Evolutionary conservation across 2,329 filamentous ascomycete genomes (phyloP), one percentile per base, ranked within the genome.

Genomic region (Leptodontidium sp.): DNA sequence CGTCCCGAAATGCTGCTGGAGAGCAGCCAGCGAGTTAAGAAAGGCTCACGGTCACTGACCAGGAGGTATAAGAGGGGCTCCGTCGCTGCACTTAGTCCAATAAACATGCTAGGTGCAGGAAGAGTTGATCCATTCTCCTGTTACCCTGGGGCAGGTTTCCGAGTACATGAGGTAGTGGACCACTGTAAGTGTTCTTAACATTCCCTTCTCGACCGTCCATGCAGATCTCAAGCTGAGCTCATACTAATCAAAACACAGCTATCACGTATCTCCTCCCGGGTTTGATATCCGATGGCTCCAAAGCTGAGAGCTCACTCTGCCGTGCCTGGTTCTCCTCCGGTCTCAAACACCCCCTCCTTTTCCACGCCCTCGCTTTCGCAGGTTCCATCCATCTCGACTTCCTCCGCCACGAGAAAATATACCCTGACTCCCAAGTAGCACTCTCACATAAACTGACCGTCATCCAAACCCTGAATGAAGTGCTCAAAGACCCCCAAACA

Each of bases 401-500:
- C 9, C 9, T 50, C 8, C 49, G 49, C 49, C 11, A 50, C 21
- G 21, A 26, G n/a, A 50, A 50, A 15, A 50, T 50, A 21, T 50
- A 24, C 11, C 49, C 49, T 2, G 11, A 50, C 49, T 50, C 49
- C 8, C 59, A 29, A 15, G 14, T 49, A 12, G 59, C 26, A 26
- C 43, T 62, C 11, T 62, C 43, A 15, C 59, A 62, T 38, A 62
- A 62, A 32, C 6, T 15, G 12, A 17, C 29, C 14, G 43, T 35
- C 17, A 62, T 62, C 14, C 11, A 49, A 21, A 47, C 24, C 11
- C 40, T 49, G 8, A 47, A 43, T 7, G 29, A 62, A 26, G 9
- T 62, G 1, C 40, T 62, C 40, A 29, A 14, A 11, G 59, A 50
- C 32, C 17, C 38, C 15, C 45, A 49, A n/a, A 29, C 21, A 62